A percentile compares a stretch with the other conserved stretches of the same genome.
Evolutionary conservation across 2,329 filamentous ascomycete genomes (phyloP).

Genomic region (Grosmannia clavigera): DNA sequence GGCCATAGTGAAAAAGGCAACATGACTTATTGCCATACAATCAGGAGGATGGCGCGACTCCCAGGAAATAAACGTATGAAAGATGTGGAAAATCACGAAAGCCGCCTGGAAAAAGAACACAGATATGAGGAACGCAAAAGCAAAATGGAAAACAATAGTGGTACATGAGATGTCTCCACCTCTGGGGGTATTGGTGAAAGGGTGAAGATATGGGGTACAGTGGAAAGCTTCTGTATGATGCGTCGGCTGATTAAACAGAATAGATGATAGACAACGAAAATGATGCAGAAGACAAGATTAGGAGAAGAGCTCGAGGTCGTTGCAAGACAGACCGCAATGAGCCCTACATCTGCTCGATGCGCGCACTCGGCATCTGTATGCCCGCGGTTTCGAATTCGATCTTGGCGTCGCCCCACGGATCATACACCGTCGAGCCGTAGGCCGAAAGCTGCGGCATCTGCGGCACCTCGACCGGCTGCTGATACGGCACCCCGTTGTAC

Average conservation of each 20-base stretch:
- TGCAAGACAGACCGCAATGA: background rate
- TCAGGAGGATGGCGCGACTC: background rate
- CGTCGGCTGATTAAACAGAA: background rate
- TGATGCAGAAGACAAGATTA: background rate
- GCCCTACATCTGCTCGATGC: constrained; percentile 42
- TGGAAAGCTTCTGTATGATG: background rate
- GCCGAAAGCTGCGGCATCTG: constrained; percentile 39
- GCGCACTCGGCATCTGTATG: constrained; percentile 46
- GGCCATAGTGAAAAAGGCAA: constrained; percentile 4
- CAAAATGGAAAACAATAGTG: background rate
- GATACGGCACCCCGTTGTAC: constrained; percentile 39
- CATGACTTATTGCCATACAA: constrained; percentile 7
- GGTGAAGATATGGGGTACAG: background rate
- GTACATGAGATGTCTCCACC: constrained; percentile 3
- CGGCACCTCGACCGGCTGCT: constrained; percentile 43
- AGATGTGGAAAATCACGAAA: background rate
- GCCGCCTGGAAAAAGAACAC: background rate
- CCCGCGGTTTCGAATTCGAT: constrained; percentile 44
- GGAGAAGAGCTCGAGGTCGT: background rate
- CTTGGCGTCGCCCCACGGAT: constrained; percentile 39
- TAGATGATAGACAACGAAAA: background rate
- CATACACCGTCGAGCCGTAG: constrained; percentile 37
- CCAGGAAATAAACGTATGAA: background rate
- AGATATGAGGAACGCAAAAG: background rate
- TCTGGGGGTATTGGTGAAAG: constrained; percentile 4